Conservation (phyloP, 805 yeast species). For the Lipomyces oligophaga region DNA sequence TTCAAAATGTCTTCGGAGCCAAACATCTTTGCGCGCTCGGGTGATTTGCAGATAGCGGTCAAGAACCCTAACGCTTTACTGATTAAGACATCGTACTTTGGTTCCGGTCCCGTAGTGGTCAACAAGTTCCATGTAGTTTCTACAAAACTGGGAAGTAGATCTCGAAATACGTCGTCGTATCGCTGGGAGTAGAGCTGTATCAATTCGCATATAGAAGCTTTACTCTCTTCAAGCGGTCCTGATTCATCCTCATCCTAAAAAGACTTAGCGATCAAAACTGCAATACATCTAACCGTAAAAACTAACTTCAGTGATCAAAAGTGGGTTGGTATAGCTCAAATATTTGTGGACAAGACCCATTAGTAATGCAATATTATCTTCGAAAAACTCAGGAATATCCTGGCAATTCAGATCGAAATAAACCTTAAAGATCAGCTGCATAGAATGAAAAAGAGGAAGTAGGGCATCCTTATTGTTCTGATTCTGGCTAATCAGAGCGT, state of each 20-base stretch:
- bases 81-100: conserved; percentile 78
- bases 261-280: not conserved
- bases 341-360: conserved; percentile 83
- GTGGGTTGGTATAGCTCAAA: conserved; percentile 54
- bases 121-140: conserved; percentile 78
- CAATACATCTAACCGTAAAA: not conserved
- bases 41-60: conserved; percentile 72
- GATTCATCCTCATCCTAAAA: conserved; percentile 51
- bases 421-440: conserved; percentile 69
- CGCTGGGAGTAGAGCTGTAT: conserved; percentile 82
- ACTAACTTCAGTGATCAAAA: conserved; percentile 46
- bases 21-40: conserved; percentile 61
- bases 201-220: conserved; percentile 79
- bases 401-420: conserved; percentile 95
- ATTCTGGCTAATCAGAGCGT: conserved; percentile 53
- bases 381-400: conserved; percentile 97
- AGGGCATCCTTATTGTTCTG: conserved; percentile 49
- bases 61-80: conserved; percentile 76
- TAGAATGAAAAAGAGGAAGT: conserved; percentile 59
- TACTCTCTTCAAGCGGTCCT: conserved; percentile 65
- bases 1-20: conserved; percentile 56
- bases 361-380: conserved; percentile 74
- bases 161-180: conserved; percentile 88
- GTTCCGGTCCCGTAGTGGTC: conserved; percentile 59
- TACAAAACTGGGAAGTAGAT: conserved; percentile 70